phyloP scores from a whole-genome alignment of 2,329 filamentous ascomycete genomes.

The Trichoderma simmonsii region DNA sequence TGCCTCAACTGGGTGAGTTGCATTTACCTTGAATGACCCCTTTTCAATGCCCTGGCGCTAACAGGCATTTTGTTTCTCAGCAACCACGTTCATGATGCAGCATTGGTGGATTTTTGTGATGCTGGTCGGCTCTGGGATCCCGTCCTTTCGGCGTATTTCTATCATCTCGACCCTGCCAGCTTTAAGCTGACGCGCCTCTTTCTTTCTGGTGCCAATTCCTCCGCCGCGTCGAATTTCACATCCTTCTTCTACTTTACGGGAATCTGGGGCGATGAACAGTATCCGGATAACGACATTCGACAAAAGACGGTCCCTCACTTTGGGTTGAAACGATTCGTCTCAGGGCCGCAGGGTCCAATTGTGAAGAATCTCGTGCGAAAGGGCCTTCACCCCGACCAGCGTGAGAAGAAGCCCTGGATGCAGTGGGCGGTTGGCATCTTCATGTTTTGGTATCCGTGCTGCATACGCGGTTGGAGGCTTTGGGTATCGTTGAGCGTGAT shows the following conservation, averaged over 20 bases:
- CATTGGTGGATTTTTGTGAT: conserved; percentile 1
- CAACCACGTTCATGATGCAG: background rate
- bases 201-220: background rate
- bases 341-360: background rate
- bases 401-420: background rate
- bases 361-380: background rate
- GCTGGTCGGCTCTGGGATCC: conserved; percentile 2
- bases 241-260: conserved; percentile 8
- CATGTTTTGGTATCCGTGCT: conserved; percentile 1
- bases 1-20: background rate
- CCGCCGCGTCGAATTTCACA: background rate
- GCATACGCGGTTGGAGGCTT: background rate
- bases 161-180: background rate
- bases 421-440: conserved; percentile 1
- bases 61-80: background rate
- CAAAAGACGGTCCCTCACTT: background rate
- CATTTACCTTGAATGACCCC: too few relatives aligned
- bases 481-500: background rate
- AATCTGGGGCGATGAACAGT: background rate
- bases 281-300: background rate
- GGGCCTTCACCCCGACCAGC: background rate
- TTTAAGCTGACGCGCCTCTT: background rate
- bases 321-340: background rate
- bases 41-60: background rate
- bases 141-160: conserved; percentile 1